Base-by-base conservation (phyloP, 805 yeast species). In the Suhomyces vadensis region DNA sequence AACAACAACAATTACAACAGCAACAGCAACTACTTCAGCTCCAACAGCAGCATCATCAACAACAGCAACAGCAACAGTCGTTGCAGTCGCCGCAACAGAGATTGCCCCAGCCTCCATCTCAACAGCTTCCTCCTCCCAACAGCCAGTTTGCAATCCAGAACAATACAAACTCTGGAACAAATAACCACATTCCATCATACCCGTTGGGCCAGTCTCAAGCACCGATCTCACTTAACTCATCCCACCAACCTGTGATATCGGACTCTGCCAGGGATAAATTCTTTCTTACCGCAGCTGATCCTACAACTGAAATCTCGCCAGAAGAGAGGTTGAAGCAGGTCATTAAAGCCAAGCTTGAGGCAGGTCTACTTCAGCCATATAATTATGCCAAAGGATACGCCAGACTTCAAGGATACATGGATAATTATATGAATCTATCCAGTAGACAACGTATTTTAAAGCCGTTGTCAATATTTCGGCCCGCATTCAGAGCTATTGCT, bases 221-320 rank as follows among this genome's bases (percentile, higher is more conserved):
- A 2, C 35, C 33, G 14, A 8, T 29, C 14, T 14, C 33, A 9
- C n/a, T 33, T n/a, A 23, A 33, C 4, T 5, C 37, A 19, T n/a
- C 48, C 14, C 65, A 61, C 46, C 70, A 65, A 41, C 77, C 77
- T 1, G 65, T 69, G 31, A 73, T 79, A 3, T 78, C 83, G 0
- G 92, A 87, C 44, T 82, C 94, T 2, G 96, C 97, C 1, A 77
- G 89, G 51, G 97, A 91, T 60, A 90, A 90, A 63, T 92, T 92
- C 65, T 91, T 92, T 68, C 68, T 92, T 39, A 92, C 97, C 0
- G 98, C 98, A 0, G 97, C 97, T 0, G 98, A 92, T 61, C 98
- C 98, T 4, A 87, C 96, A 0, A 88, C 92, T 2, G 97, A 89
- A 52, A 85, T 87, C 27, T 87, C 96, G 0, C 96, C 97, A 0